Conservation (phyloP, 495 filamentous ascomycete genomes). For the Echria macrotheca region DNA sequence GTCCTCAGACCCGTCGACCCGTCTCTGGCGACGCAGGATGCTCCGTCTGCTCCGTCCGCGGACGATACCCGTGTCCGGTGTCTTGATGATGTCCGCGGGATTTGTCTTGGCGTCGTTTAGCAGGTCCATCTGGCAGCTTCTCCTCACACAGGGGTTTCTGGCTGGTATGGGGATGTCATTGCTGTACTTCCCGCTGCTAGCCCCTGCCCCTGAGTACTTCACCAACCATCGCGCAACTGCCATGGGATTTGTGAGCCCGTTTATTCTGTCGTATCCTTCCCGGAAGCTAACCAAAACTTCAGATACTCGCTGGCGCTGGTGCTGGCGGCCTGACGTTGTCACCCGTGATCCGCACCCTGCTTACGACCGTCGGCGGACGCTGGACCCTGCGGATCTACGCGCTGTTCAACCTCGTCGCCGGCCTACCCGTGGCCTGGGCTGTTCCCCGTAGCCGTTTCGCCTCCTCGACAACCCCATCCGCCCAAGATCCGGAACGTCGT, state of each 20-base stretch:
- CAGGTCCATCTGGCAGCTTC: slow-evolving; percentile 40
- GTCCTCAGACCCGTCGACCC: slow-evolving; percentile 13
- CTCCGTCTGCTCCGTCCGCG: slow-evolving; percentile 21
- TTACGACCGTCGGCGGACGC: slow-evolving; percentile 44
- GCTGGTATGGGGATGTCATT: slow-evolving; percentile 45
- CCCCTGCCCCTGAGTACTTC: slow-evolving; percentile 45
- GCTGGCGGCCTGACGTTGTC: slow-evolving; percentile 41
- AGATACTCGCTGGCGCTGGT: slow-evolving; percentile 41
- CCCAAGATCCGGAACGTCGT: slow-evolving; percentile 17
- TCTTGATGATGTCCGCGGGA: slow-evolving; percentile 30
- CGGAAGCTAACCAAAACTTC: background rate
- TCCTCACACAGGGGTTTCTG: slow-evolving; percentile 45
- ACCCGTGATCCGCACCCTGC: slow-evolving; percentile 44
- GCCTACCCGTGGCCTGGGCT: slow-evolving; percentile 41
- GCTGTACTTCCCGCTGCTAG: slow-evolving; percentile 45
- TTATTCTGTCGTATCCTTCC: background rate
- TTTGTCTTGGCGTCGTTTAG: slow-evolving; percentile 33
- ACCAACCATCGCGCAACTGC: slow-evolving; percentile 43
- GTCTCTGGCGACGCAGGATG: slow-evolving; percentile 21
- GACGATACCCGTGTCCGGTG: slow-evolving; percentile 31
- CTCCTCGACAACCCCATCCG: slow-evolving; percentile 3
- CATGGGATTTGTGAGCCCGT: slow-evolving; percentile 35
- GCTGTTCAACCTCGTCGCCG: slow-evolving; percentile 38
- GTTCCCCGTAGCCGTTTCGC: slow-evolving; percentile 37
- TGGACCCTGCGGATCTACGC: slow-evolving; percentile 50